Evolutionary conservation across 768 basidiomycete genomes (phyloP).

Genomic region (Lyophyllum atratum): DNA sequence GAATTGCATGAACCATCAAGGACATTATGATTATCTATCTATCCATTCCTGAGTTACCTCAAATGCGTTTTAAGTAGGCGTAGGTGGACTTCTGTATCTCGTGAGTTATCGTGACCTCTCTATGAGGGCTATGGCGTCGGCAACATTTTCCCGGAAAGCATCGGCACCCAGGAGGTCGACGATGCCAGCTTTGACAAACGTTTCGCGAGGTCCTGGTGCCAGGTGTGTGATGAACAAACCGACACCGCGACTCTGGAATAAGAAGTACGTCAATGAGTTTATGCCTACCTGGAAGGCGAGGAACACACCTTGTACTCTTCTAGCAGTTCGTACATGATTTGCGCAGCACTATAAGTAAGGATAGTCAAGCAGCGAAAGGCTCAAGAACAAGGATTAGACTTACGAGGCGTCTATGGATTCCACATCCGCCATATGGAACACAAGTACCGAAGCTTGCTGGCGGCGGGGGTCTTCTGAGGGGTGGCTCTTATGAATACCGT

Average conservation of each 20-base stretch:
- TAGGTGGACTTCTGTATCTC: neutral
- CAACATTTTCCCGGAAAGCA: slow-evolving; percentile 51
- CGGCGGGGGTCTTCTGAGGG: slow-evolving; percentile 87
- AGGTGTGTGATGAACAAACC: slow-evolving; percentile 56
- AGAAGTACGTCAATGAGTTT: neutral
- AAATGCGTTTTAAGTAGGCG: no score
- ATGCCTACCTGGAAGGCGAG: neutral
- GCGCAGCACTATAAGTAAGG: slow-evolving; percentile 59
- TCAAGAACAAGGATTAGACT: slow-evolving; percentile 28
- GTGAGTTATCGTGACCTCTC: slow-evolving; percentile 25
- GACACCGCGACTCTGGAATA: slow-evolving; percentile 47
- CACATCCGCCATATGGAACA: slow-evolving; percentile 94
- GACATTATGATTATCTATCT: neutral
- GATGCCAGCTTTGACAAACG: slow-evolving; percentile 53
- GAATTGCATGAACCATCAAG: neutral
- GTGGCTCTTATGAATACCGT: slow-evolving; percentile 77
- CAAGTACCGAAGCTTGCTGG: slow-evolving; percentile 71
- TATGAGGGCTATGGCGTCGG: slow-evolving; percentile 49
- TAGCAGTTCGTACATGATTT: slow-evolving; percentile 79
- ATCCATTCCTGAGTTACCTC: no score
- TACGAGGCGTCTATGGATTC: slow-evolving; percentile 91
- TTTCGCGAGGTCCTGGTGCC: slow-evolving; percentile 36
- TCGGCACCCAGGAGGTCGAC: slow-evolving; percentile 48
- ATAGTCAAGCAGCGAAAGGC: neutral
- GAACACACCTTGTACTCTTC: slow-evolving; percentile 70